Base-by-base conservation (phyloP, 768 basidiomycete genomes). In the Suillus clintonianus region DNA sequence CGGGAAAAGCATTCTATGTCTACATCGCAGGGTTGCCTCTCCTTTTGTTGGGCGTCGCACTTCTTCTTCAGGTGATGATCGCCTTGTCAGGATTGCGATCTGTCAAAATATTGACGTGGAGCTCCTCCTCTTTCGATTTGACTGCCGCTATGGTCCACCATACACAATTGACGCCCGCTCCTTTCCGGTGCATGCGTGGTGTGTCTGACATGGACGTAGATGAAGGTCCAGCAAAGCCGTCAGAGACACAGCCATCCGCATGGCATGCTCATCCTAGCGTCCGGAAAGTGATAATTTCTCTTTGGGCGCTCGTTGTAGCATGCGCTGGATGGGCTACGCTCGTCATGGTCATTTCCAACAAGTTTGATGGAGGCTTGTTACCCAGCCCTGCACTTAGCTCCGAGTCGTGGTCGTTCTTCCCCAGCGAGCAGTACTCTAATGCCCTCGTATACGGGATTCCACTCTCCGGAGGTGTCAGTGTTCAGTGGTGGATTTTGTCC, bases 371-470 rank as follows among this genome's bases (percentile, higher is more conserved):
- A 34, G 34, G 34, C 8, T 5, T 34, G 34, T 34, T 34, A 34
- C 34, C 8, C 34, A 34, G 34, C 39, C 39, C 39, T 39, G 14
- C 39, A 13, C 14, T 39, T 2, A 14, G 13, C 39, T 39, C 14
- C 1, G 5, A 39, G 15, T 65, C 68, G 19, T 73, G 74, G 74
- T 45, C 74, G 11, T 74, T 75, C 47, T 65, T 75, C 14, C 74
- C 73, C 15, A 57, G 41, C 19, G 7, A 65, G 5, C 41, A 70
- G 56, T 15, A 39, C 14, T 71, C 74, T 1, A 64, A 73, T 47
- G 56, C 73, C 41, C 48, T 71, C 41, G 70, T 66, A 1, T 74
- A 74, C 45, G 65, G 67, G 50, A 73, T 74, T 30, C 73, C 73
- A 2, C 63, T 74, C 7, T 39, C 61, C 8, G 59, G 55, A 22